phyloP scores from a whole-genome alignment of 768 basidiomycete species.

The Pleurotus pulmonarius region DNA sequence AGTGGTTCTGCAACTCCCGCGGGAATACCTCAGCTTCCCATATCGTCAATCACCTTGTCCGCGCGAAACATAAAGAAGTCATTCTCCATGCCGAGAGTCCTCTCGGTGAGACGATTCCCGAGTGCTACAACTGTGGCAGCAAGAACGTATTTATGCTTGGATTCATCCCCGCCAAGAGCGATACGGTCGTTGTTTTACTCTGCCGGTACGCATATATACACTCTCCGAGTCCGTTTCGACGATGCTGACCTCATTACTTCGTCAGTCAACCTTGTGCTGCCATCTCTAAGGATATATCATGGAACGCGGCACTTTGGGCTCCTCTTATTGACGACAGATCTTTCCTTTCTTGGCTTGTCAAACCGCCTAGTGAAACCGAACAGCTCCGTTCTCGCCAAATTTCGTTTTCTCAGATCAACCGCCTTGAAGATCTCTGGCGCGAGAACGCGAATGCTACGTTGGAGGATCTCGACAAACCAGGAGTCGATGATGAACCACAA shows the following conservation, averaged over 20 bases:
- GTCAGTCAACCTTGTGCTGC: conserved; percentile 94
- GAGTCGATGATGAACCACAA: conserved; percentile 97
- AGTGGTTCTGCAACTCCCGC: conserved; percentile 99
- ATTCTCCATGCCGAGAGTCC: conserved; percentile 94
- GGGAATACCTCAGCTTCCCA: conserved; percentile 98
- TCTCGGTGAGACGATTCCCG: conserved; percentile 94
- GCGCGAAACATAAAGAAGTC: conserved; percentile 99
- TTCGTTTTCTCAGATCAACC: conserved; percentile 94
- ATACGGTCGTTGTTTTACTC: conserved; percentile 95
- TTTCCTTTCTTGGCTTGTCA: conserved; percentile 99
- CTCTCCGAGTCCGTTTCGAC: conserved; percentile 4
- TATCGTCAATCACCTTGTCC: conserved; percentile 98
- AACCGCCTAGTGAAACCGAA: conserved; percentile 94
- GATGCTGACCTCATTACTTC: not conserved
- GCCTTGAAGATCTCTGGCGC: conserved; percentile 96
- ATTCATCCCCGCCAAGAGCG: conserved; percentile 98
- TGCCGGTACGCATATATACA: conserved; percentile 67
- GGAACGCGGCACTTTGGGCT: conserved; percentile 98
- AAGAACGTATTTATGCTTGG: conserved; percentile 99
- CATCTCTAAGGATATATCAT: conserved; percentile 95
- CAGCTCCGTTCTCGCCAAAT: conserved; percentile 96
- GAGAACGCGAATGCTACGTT: conserved; percentile 93
- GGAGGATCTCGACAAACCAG: conserved; percentile 95
- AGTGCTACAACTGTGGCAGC: conserved; percentile 99
- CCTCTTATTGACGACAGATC: conserved; percentile 98